phyloP scores from a whole-genome alignment of 306 rosid species.

The Quercus aquifolioides region DNA sequence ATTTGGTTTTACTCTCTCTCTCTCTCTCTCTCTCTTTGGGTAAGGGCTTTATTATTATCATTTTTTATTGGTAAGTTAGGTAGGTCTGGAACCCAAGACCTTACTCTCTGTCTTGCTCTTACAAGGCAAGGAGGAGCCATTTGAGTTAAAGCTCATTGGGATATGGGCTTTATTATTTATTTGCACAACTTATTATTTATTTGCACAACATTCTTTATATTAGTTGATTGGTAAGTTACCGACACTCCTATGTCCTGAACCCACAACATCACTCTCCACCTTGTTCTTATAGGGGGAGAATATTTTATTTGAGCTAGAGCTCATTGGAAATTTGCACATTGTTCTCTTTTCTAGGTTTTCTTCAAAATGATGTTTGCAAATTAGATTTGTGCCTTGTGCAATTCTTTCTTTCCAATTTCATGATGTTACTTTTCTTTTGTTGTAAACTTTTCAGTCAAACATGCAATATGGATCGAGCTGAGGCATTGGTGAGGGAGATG shows the following conservation, averaged over 20 bases:
- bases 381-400: background rate
- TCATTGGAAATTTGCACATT: background rate
- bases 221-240: background rate
- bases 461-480: conserved; percentile 75
- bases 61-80: background rate
- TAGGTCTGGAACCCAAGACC: background rate
- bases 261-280: background rate
- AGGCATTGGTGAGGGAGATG: conserved; percentile 92
- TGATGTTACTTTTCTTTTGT: conserved; percentile 4
- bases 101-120: background rate
- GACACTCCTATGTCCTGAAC: background rate
- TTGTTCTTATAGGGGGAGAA: background rate
- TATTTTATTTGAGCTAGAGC: background rate
- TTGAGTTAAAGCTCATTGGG: background rate
- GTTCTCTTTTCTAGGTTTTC: background rate
- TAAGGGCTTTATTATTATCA: background rate
- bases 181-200: background rate
- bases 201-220: background rate
- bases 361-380: background rate
- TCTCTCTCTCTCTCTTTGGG: background rate
- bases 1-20: background rate
- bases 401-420: conserved; percentile 16
- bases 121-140: background rate
- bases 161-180: background rate
- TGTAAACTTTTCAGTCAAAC: conserved; percentile 56